Evolutionary conservation across 768 basidiomycete species (phyloP), one percentile per base, ranked within the genome.

Genomic region (Calocera viscosa): DNA sequence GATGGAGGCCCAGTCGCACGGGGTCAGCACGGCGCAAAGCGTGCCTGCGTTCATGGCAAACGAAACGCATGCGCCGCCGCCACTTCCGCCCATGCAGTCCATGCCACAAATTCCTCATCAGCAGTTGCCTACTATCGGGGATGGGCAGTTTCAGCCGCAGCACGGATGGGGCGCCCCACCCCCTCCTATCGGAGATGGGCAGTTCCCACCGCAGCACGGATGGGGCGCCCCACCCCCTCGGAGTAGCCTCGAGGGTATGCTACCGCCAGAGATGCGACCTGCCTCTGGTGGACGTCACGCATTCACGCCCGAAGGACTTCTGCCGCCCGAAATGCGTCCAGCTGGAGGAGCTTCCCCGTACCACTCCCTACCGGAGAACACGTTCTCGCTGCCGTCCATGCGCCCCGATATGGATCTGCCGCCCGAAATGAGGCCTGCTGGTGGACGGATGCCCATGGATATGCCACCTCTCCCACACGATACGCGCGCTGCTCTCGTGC

Each of bases 1-100:
- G 75, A 90, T 91, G 88, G 81, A 81, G n/a, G 81, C 82, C 7
- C 82, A 80, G 26, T 83, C 84, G 32, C 70, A 68, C 49, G 67
- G 73, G 74, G 7, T 69, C 70, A 40, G 70, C 77, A 22, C 74
- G 17, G 38, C 39, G 5, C 53, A 26, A 2, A 60, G 53, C 16
- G 7, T 65, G 35, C 41, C 41, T 3, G 40, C 17, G 3, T 33
- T 43, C 35, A 17, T 17, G n/a, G 38, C n/a, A 2, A 39, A 39
- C 34, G 64, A 64, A 8, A 38, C 22, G 10, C 28, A 43, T 30
- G 38, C 66, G 19, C 30, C 66, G 24, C 26, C 41, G 38, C 66
- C 43, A 32, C 16, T 26, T 32, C 17, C 41, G 34, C 32, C 66
- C 22, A 34, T 38, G n/a, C 43, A 66, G 43, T 60, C 49, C 30